phyloP scores from a whole-genome alignment of 176 grass and related monocot species.

The Bothriochloa decipiens region DNA sequence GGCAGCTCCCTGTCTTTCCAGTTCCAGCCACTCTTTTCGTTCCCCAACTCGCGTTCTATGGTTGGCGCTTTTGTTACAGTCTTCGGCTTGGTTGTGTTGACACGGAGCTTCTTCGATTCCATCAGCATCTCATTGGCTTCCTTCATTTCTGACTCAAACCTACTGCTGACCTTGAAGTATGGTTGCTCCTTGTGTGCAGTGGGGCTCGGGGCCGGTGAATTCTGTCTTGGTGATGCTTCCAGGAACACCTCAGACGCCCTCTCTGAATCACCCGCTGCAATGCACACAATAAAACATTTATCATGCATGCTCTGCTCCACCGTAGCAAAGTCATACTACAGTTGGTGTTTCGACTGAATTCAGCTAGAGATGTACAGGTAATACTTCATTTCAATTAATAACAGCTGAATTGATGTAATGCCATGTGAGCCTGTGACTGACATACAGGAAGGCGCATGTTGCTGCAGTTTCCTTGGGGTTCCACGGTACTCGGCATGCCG shows the following conservation, averaged over 20 bases:
- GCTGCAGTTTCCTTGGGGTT: slow-evolving; percentile 38
- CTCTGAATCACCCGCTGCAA: slow-evolving; percentile 35
- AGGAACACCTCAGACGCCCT: slow-evolving; percentile 39
- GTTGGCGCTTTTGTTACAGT: slow-evolving; percentile 48
- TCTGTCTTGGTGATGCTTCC: slow-evolving; percentile 45
- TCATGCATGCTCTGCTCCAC: background rate
- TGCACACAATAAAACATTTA: slow-evolving; percentile 12
- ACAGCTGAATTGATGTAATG: background rate
- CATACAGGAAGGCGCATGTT: slow-evolving; percentile 31
- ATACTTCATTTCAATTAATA: slow-evolving; percentile 19
- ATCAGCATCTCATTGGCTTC: slow-evolving; percentile 63
- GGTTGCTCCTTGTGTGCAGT: slow-evolving; percentile 46
- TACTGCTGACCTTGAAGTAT: slow-evolving; percentile 59
- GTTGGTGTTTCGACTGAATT: slow-evolving; percentile 26
- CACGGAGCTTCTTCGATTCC: slow-evolving; percentile 60
- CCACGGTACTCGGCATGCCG: background rate
- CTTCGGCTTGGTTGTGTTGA: slow-evolving; percentile 49
- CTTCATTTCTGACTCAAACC: slow-evolving; percentile 68
- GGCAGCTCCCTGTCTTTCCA: slow-evolving; percentile 24
- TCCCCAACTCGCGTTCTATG: background rate
- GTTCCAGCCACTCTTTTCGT: slow-evolving; percentile 14
- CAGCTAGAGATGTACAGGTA: slow-evolving; percentile 1
- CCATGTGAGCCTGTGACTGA: background rate
- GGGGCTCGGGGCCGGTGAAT: slow-evolving; percentile 39
- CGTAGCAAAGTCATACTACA: background rate